Evolutionary conservation across 2,329 filamentous ascomycete species (phyloP), one percentile per base, ranked within the genome.

Genomic region (Cytospora piceicola): DNA sequence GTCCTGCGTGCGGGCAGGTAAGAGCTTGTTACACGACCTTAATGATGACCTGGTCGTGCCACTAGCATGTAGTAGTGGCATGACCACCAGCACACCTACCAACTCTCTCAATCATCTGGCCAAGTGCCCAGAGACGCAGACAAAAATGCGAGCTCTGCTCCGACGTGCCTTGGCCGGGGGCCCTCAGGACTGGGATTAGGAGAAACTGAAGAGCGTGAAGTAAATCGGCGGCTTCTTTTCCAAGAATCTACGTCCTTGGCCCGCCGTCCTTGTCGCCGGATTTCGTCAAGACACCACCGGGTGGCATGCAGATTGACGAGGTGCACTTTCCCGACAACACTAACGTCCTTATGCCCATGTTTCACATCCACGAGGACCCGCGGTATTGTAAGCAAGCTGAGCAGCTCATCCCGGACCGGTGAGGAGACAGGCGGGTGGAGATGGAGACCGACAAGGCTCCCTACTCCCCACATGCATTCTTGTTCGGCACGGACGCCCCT

Each of bases 331-430:
- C 67, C 20, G 67, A 64, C 8, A 51, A 67, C 15, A 64, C 58
- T 1, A 62, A 59, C 39, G 54, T 68, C 8, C 62, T 53, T 17
- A 58, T 68, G 15, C 61, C 61, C 11, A 29, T 66, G 2, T 60
- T 64, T 55, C 51, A 49, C 32, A 67, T 71, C 5, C 69, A 70
- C 15, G 61, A 64, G 15, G 69, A 72, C 58, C 32, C 51, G 4
- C 65, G 68, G n/a, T 70, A 69, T 49, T 71, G 64, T 66, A 54
- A 60, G 5, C 20, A 32, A 24, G 63, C 61, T 8, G 27, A 56
- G n/a, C 58, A 55, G 56, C 70, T 71, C 52, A 27, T 65, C 24
- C 70, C 70, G 3, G 70, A 71, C 36, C 59, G 70, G 17, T 71
- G 69, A 65, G 53, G 53, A 2, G 29, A 57, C 9, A 57, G 39